phyloP scores from a whole-genome alignment of 768 basidiomycete genomes.

The Phaeotremella fagi region DNA sequence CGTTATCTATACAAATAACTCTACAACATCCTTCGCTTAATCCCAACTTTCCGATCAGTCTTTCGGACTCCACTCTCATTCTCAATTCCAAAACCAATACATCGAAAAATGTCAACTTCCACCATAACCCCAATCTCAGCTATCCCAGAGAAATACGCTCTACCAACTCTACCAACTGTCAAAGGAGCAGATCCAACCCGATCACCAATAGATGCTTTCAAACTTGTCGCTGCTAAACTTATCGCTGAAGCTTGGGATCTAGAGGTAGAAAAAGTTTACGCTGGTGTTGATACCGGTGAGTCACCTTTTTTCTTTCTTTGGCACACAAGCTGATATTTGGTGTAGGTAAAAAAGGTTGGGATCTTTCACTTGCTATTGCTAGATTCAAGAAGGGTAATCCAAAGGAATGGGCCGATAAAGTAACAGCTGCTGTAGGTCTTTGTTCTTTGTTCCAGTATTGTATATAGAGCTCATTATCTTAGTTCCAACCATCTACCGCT shows the following conservation, averaged over 20 bases:
- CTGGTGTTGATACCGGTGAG: conserved; percentile 70
- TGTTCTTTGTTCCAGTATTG: neutral
- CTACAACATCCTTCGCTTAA: neutral
- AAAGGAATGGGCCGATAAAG: conserved; percentile 68
- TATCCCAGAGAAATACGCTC: conserved; percentile 21
- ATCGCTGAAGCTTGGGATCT: conserved; percentile 42
- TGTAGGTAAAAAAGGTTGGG: conserved; percentile 75
- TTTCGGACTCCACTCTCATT: neutral
- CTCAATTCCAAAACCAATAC: too few relatives aligned
- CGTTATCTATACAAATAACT: too few relatives aligned
- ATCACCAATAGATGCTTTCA: conserved; percentile 35
- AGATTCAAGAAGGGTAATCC: conserved; percentile 81
- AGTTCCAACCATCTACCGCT: conserved; percentile 84
- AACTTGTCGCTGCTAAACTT: conserved; percentile 36
- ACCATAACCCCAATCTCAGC: conserved; percentile 2
- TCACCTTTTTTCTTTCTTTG: too few relatives aligned
- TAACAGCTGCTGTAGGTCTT: conserved; percentile 64
- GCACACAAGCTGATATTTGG: too few relatives aligned
- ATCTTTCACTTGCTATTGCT: conserved; percentile 88
- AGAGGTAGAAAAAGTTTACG: conserved; percentile 67
- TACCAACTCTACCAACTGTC: conserved; percentile 28
- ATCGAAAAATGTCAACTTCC: conserved; percentile 1
- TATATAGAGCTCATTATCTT: neutral
- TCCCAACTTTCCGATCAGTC: neutral
- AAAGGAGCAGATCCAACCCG: conserved; percentile 19